phyloP scores from a whole-genome alignment of 2,329 filamentous ascomycete genomes.

The Colletotrichum cuscutae region DNA sequence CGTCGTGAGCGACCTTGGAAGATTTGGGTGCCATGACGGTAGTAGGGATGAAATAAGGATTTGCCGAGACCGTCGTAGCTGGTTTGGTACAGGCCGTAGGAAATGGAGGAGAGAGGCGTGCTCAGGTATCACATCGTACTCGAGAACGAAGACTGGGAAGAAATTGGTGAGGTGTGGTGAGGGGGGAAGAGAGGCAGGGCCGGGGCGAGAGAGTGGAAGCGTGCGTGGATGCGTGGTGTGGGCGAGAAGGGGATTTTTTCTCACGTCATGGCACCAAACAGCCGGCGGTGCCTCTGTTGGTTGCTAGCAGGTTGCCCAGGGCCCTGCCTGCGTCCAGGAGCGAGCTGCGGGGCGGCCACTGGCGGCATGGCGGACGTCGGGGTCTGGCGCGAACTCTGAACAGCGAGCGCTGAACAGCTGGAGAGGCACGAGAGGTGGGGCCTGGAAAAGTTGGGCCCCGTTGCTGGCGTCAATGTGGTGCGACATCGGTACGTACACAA shows the following conservation, averaged over 20 bases:
- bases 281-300: constrained; percentile 22
- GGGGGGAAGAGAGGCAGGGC: not conserved
- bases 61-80: constrained; percentile 8
- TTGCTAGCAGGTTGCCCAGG: constrained; percentile 28
- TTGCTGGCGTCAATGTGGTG: constrained; percentile 12
- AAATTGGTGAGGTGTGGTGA: not conserved
- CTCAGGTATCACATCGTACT: constrained; percentile 28
- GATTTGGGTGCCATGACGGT: constrained; percentile 58
- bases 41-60: not conserved
- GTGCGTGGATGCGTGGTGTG: not conserved
- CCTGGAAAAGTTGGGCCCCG: not conserved
- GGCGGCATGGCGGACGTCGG: constrained; percentile 29
- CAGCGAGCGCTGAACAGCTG: not conserved
- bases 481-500: constrained; percentile 15
- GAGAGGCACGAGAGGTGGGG: not conserved
- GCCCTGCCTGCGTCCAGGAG: constrained; percentile 18
- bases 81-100: constrained; percentile 57
- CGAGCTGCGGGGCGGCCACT: constrained; percentile 21
- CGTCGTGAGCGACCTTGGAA: constrained; percentile 54
- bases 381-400: constrained; percentile 7
- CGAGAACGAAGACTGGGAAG: constrained; percentile 1
- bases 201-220: not conserved
- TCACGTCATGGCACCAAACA: constrained; percentile 29
- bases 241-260: constrained; percentile 23
- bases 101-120: constrained; percentile 53